Evolutionary conservation across 2,329 filamentous ascomycete genomes (phyloP), one percentile per base, ranked within the genome.

Genomic region (Diaporthe sp.): DNA sequence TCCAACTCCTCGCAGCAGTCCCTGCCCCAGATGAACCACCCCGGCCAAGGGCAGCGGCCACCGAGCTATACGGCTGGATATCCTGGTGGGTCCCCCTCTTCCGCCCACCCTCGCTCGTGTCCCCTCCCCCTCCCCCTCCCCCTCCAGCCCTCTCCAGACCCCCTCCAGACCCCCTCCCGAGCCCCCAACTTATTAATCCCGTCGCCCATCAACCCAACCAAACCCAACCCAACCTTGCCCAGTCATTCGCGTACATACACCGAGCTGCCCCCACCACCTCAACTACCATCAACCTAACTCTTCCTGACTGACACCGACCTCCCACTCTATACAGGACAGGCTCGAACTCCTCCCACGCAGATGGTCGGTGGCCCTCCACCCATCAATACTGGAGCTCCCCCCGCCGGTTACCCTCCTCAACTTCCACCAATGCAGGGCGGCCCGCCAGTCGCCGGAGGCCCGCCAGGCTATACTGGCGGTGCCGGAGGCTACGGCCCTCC

Each of bases 311-410:
- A 73, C 60, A 79, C 85, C 78, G 89, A 88, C 80, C 89, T 90
- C 78, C 89, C 88, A 78, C 91, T 88, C 78, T 88, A 89, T 58
- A 70, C 42, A 80, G 87, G 86, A 78, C 85, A 84, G 76, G 84
- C 86, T 77, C 88, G 90, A 75, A 90, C 89, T 78, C 90, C 90
- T 77, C 90, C 90, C 22, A 87, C 86, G 74, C 90, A 91, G 83
- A 91, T 91, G 88, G 86, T 89, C 78, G 91, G 90, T 80, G 91
- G 91, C 25, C 91, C 91, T 79, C 90, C 91, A 79, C 91, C 91
- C 79, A 93, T 93, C 85, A 92, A 92, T 85, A 93, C 91, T 75
- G 89, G 88, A 78, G 88, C 90, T 78, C 90, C 90, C 76, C 39
- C 65, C 46, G 82, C 86, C 73, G 91, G 90, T 76, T 93, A 92